phyloP scores from a whole-genome alignment of 2,329 filamentous ascomycete species.

The Scedosporium apiospermum region DNA sequence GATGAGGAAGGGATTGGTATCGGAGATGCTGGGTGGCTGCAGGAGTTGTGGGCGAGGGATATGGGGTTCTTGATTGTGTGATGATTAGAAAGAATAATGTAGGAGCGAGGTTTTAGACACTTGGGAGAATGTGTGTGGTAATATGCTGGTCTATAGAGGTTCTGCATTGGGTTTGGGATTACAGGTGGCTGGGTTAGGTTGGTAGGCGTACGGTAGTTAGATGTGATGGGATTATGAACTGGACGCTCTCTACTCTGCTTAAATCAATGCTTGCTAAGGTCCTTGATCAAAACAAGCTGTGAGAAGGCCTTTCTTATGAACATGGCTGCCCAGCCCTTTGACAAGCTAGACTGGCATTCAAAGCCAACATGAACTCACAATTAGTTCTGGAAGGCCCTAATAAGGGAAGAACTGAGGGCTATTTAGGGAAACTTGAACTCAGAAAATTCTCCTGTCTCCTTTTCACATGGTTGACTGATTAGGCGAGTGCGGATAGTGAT shows the following conservation, averaged over 20 bases:
- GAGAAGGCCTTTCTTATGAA: neutral
- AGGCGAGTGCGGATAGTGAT: too few species aligned
- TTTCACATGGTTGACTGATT: too few species aligned
- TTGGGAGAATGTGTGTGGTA: neutral
- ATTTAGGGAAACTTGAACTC: too few species aligned
- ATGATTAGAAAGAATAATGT: neutral
- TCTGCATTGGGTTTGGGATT: neutral
- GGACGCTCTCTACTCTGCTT: neutral
- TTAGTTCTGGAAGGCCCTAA: too few species aligned
- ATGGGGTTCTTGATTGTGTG: constrained; percentile 38
- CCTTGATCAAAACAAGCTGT: neutral
- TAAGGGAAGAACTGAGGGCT: too few species aligned
- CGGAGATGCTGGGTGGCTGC: constrained; percentile 28
- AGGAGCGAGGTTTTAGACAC: neutral
- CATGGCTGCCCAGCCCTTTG: too few species aligned
- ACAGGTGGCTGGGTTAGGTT: neutral
- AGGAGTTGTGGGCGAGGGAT: constrained; percentile 30
- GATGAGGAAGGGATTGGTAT: constrained; percentile 8
- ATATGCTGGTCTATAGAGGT: neutral
- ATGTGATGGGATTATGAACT: neutral
- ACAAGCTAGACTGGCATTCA: too few species aligned
- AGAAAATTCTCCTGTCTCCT: too few species aligned
- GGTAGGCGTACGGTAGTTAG: neutral
- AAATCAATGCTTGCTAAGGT: neutral
- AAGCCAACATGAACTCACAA: too few species aligned